A percentile compares a stretch with the other conserved stretches of the same genome.
Conservation (phyloP, 495 filamentous ascomycete genomes). For the Trichocladium uniseriatum region DNA sequence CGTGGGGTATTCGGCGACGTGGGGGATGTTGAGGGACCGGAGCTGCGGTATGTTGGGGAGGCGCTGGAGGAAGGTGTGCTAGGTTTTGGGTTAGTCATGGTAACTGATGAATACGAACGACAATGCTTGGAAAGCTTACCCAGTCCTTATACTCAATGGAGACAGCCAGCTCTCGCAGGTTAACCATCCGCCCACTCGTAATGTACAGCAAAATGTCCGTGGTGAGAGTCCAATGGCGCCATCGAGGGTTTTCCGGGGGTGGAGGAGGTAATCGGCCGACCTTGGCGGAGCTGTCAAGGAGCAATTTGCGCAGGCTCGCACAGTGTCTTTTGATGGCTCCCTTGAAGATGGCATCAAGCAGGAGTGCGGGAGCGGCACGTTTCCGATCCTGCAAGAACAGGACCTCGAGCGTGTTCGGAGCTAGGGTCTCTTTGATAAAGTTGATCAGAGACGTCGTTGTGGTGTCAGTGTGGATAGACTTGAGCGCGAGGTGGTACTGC, state of each 20-base stretch:
- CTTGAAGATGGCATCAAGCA: constrained; percentile 66
- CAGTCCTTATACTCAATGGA: constrained; percentile 76
- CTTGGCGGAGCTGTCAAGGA: constrained; percentile 64
- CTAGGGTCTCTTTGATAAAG: constrained; percentile 78
- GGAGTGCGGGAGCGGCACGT: constrained; percentile 43
- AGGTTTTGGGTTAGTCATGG: constrained; percentile 14
- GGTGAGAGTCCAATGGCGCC: constrained; percentile 69
- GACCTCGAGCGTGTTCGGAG: constrained; percentile 76
- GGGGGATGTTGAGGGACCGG: constrained; percentile 67
- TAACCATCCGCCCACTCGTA: constrained; percentile 72
- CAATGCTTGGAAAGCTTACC: constrained; percentile 43
- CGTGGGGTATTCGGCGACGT: constrained; percentile 54
- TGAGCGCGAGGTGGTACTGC: constrained; percentile 66
- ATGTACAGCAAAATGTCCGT: constrained; percentile 68
- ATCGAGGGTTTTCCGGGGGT: constrained; percentile 34
- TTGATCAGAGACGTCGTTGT: constrained; percentile 69
- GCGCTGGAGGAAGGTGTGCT: constrained; percentile 84
- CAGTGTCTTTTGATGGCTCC: constrained; percentile 65
- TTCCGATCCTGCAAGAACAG: constrained; percentile 73
- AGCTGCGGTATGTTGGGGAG: constrained; percentile 69
- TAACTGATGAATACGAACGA: too few relatives aligned
- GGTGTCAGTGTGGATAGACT: constrained; percentile 71
- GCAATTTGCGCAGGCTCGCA: constrained; percentile 61
- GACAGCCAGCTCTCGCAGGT: constrained; percentile 66
- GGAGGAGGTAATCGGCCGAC: too few relatives aligned